A percentile compares a stretch with the other conserved stretches of the same genome.
These are phyloP conservation scores for Neolentinus lepideus DNA, from an alignment of 1,284 basidiomycete species.

Conservation along the genomic window DNA sequence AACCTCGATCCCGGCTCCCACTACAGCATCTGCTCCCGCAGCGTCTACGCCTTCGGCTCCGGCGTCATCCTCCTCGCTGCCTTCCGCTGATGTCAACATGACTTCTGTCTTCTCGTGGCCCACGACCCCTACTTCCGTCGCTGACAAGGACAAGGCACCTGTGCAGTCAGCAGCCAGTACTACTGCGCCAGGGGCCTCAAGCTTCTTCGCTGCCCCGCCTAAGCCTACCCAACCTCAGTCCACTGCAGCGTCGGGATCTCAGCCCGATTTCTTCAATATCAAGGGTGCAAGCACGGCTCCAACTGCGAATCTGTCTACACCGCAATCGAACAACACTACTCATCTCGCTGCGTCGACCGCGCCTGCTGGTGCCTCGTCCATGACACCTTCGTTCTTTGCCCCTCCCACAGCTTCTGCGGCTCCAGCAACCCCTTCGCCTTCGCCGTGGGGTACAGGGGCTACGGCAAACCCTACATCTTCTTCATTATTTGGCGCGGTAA, in stretches of 20 bases:
- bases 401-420: not conserved
- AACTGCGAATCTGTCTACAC: slow-evolving; percentile 1
- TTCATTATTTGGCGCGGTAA: not conserved
- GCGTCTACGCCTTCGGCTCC: slow-evolving; percentile 11
- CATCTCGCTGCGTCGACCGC: not conserved
- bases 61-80: slow-evolving; percentile 18
- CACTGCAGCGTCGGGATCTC: slow-evolving; percentile 3
- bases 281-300: slow-evolving; percentile 1
- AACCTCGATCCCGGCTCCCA: not conserved
- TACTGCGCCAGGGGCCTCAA: not conserved
- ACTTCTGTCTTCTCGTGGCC: not conserved
- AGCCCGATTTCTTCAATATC: slow-evolving; percentile 16
- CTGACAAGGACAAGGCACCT: not conserved
- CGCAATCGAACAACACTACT: not conserved
- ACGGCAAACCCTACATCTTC: not conserved
- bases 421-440: not conserved
- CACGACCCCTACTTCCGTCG: not conserved
- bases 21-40: slow-evolving; percentile 8
- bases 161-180: not conserved
- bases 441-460: not conserved
- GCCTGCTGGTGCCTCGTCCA: not conserved
- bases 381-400: not conserved
- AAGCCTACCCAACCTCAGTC: not conserved
- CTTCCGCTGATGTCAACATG: not conserved
- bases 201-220: not conserved